Evolutionary conservation across 805 yeast species (phyloP).

Genomic region (Pichia exigua): DNA sequence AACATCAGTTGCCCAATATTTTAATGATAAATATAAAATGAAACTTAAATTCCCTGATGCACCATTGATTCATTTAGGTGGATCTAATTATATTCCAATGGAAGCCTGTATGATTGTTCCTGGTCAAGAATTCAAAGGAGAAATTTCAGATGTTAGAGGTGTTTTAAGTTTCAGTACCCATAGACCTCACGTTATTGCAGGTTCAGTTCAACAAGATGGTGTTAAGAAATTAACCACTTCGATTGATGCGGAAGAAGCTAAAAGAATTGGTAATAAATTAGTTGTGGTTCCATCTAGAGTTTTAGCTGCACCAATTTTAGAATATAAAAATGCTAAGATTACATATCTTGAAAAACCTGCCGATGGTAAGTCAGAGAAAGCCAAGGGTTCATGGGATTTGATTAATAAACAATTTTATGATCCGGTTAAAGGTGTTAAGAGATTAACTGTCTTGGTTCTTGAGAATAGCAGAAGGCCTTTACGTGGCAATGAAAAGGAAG

Average conservation of each 20-base stretch:
- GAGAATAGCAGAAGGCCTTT: conserved; percentile 12
- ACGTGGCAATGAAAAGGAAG: conserved; percentile 10
- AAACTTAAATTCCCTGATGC: conserved; percentile 21
- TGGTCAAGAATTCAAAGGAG: conserved; percentile 27
- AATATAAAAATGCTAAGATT: conserved; percentile 14
- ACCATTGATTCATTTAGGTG: conserved; percentile 23
- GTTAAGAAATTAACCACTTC: conserved; percentile 12
- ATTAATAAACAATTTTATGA: conserved; percentile 14
- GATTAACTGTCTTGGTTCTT: conserved; percentile 13
- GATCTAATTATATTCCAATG: conserved; percentile 23
- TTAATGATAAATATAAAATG: conserved; percentile 18
- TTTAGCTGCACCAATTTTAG: conserved; percentile 17
- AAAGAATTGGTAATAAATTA: conserved; percentile 17
- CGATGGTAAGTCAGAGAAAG: conserved; percentile 18
- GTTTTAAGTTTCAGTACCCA: conserved; percentile 24
- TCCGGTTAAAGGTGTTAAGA: conserved; percentile 13
- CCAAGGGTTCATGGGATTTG: conserved; percentile 21
- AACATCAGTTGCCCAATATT: conserved; percentile 22
- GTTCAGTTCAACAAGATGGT: conserved; percentile 24
- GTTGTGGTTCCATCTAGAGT: conserved; percentile 26
- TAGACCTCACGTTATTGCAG: conserved; percentile 24
- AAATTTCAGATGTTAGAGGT: conserved; percentile 23
- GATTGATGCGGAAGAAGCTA: conserved; percentile 9
- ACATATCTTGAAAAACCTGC: conserved; percentile 15
- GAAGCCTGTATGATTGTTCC: conserved; percentile 22